These are phyloP conservation scores for Candida insectalens DNA, from an alignment of 805 yeast species.

Conservation along the genomic window DNA sequence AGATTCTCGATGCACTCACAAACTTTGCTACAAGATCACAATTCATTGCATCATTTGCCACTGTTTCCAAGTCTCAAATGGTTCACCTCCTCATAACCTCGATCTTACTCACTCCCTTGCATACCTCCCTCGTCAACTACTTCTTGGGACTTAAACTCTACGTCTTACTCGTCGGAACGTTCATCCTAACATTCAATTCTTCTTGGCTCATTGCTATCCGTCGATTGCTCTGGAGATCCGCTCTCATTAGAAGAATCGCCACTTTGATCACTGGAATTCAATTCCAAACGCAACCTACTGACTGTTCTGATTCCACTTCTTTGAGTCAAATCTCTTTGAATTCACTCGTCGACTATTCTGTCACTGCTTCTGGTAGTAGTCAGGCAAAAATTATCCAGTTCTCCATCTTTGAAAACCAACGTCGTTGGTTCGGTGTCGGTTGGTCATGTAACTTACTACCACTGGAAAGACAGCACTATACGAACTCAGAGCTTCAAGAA, in stretches of 20 bases:
- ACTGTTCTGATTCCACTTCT: not conserved
- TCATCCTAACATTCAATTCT: constrained; percentile 34
- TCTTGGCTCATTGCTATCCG: constrained; percentile 38
- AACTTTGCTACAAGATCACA: constrained; percentile 34
- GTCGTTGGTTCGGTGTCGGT: constrained; percentile 56
- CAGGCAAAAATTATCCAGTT: constrained; percentile 40
- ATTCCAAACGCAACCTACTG: constrained; percentile 10
- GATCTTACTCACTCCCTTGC: constrained; percentile 33
- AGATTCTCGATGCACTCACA: constrained; percentile 36
- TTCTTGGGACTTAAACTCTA: constrained; percentile 26
- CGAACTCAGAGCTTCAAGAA: constrained; percentile 29
- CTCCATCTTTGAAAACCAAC: constrained; percentile 44
- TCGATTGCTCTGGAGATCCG: constrained; percentile 41
- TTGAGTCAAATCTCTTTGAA: not conserved
- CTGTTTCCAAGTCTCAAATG: constrained; percentile 8
- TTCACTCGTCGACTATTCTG: constrained; percentile 4
- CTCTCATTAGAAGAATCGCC: constrained; percentile 28
- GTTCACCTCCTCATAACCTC: constrained; percentile 12
- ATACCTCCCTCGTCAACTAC: constrained; percentile 26
- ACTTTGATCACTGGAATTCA: constrained; percentile 33
- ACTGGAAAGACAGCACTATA: constrained; percentile 39
- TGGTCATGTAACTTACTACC: constrained; percentile 46
- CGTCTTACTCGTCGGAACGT: constrained; percentile 25
- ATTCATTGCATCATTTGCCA: constrained; percentile 23
- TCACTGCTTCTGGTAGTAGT: constrained; percentile 4